Base-by-base conservation (phyloP, 768 basidiomycete genomes). In the Lepiota brunneoincarnata region DNA sequence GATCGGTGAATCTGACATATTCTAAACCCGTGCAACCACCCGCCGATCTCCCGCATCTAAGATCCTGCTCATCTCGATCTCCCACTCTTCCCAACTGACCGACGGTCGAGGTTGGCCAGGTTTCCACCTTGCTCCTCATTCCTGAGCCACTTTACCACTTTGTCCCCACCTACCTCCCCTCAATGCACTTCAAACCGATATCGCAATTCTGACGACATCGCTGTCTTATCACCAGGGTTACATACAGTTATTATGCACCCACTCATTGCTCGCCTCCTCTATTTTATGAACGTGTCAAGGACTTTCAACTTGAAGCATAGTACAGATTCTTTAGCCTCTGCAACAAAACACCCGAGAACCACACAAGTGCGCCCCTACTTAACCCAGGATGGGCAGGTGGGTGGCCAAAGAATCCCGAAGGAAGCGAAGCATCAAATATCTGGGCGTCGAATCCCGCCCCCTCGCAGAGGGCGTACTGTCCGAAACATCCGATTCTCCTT, bases 21-120 rank as follows among this genome's bases (percentile, higher is more conserved):
- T 31, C 39, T 51, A 51, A 51, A 41, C 14, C 49, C 49, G 49
- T 51, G 31, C 39, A 24, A 50, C 49, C 15, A 18, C 21, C 24
- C 52, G 44, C 52, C 52, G 44, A 46, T 46, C 52, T 54, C 43
- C 35, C 40, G 21, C 44, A 54, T 54, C 52, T 46, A 23, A 54
- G 52, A 54, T 54, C 37, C 11, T 10, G 7, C 43, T 15, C 48
- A 49, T 49, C 48, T 49, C 48, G 48, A 49, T 49, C 18, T 14
- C 17, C 18, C 24, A 31, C 21, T 35, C 26, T 9, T 31, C 7
- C 31, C 31, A 31, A 31, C 31, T 31, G 31, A 10, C 31, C 31
- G 31, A 31, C 31, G 31, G 31, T 31, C 7, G 31, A 31, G 31
- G 31, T 31, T 31, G 31, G 31, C 31, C 7, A 31, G 31, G 7